phyloP scores from a whole-genome alignment of 257 asterid genomes.

The Ophiorrhiza pumila region DNA sequence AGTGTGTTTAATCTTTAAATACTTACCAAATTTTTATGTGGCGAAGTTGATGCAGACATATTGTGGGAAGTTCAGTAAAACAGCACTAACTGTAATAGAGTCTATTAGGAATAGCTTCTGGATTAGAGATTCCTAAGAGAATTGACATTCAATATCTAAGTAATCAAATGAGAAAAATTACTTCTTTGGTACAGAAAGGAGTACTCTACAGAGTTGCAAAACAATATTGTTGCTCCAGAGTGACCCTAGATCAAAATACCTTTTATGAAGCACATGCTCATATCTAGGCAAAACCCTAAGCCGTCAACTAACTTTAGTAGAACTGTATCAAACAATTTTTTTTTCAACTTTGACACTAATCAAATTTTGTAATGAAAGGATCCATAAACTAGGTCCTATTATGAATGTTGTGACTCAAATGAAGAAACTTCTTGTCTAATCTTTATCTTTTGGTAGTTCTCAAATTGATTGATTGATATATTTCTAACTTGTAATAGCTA shows the following conservation, averaged over 20 bases:
- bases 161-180: too few species aligned
- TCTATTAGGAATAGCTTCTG: background rate
- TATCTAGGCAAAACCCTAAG: background rate
- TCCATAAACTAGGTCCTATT: background rate
- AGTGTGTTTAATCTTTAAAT: constrained; percentile 19
- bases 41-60: background rate
- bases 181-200: too few species aligned
- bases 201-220: too few species aligned
- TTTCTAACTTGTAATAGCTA: background rate
- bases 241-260: background rate
- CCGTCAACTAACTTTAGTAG: background rate
- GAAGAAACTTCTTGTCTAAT: background rate
- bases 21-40: background rate
- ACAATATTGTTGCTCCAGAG: background rate
- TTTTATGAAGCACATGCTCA: background rate
- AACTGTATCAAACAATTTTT: background rate
- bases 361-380: background rate
- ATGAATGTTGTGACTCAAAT: background rate
- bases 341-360: background rate
- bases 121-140: background rate
- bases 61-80: background rate
- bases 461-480: background rate
- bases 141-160: too few species aligned
- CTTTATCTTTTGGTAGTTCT: background rate
- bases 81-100: background rate